Evolutionary conservation across 2,329 filamentous ascomycete genomes (phyloP).

Genomic region (Dactylellina sp.): DNA sequence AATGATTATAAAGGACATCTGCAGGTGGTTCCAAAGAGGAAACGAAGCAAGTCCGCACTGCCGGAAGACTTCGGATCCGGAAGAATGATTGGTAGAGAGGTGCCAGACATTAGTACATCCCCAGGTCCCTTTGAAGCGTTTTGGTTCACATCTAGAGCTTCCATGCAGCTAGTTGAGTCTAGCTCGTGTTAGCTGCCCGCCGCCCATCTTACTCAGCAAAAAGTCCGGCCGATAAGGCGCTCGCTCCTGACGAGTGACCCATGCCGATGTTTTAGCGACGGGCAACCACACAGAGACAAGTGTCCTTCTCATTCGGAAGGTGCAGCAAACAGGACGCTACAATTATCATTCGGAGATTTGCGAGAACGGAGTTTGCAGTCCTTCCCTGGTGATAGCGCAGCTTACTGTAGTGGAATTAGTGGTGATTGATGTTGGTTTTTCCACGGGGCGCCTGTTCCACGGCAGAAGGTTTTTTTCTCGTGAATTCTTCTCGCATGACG

Average conservation of each 20-base stretch:
- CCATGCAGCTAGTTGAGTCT: conserved; percentile 1
- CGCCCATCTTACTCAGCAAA: conserved; percentile 12
- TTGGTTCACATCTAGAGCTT: neutral
- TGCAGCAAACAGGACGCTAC: neutral
- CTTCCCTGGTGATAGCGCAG: neutral
- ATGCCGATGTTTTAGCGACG: conserved; percentile 3
- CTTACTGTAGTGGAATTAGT: too few relatives aligned
- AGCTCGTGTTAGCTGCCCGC: neutral
- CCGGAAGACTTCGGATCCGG: conserved; percentile 53
- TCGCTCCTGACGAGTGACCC: conserved; percentile 18
- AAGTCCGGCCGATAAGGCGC: conserved; percentile 14
- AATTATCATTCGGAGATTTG: conserved; percentile 15
- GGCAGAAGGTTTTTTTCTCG: neutral
- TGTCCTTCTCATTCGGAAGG: conserved; percentile 27
- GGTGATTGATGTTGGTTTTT: too few relatives aligned
- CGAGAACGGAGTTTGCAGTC: conserved; percentile 21
- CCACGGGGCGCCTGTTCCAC: too few relatives aligned
- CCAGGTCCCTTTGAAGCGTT: conserved; percentile 9
- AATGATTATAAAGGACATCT: conserved; percentile 43
- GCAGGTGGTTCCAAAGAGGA: conserved; percentile 38
- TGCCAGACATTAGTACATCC: neutral
- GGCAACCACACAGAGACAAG: conserved; percentile 5
- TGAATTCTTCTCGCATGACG: conserved; percentile 33
- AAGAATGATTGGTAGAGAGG: conserved; percentile 39
- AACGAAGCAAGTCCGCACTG: conserved; percentile 24